These are phyloP conservation scores for Anastatica hierochuntica DNA, from an alignment of 345 rosid genomes.

Conservation along the genomic window DNA sequence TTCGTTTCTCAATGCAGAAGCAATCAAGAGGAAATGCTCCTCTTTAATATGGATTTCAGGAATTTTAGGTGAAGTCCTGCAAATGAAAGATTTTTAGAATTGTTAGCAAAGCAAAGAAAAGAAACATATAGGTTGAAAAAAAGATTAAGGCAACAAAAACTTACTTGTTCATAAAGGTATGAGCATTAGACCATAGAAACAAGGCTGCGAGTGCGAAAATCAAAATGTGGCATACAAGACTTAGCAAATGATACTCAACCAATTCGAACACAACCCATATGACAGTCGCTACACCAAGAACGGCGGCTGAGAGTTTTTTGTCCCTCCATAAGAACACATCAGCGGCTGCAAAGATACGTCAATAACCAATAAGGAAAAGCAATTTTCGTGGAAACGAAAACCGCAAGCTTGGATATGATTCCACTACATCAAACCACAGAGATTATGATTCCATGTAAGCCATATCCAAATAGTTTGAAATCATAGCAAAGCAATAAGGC, in stretches of 20 bases:
- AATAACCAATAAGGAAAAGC: not conserved
- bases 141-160: not conserved
- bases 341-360: constrained; percentile 39
- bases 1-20: constrained; percentile 45
- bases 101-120: not conserved
- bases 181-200: constrained; percentile 65
- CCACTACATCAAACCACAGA: not conserved
- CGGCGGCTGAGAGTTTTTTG: constrained; percentile 56
- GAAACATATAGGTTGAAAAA: too few species aligned
- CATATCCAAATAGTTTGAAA: not conserved
- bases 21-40: constrained; percentile 49
- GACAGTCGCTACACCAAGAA: constrained; percentile 54
- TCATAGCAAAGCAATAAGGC: not conserved
- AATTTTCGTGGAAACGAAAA: too few species aligned
- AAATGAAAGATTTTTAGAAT: not conserved
- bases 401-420: not conserved
- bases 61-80: constrained; percentile 50
- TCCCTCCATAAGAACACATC: constrained; percentile 88
- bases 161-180: constrained; percentile 58
- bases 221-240: constrained; percentile 54
- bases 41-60: constrained; percentile 64
- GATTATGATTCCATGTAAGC: not conserved
- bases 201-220: constrained; percentile 41
- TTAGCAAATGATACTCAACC: constrained; percentile 65
- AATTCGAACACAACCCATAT: constrained; percentile 70